Conservation (phyloP, 805 yeast genomes). For the Alloascoidea hylecoeti region DNA sequence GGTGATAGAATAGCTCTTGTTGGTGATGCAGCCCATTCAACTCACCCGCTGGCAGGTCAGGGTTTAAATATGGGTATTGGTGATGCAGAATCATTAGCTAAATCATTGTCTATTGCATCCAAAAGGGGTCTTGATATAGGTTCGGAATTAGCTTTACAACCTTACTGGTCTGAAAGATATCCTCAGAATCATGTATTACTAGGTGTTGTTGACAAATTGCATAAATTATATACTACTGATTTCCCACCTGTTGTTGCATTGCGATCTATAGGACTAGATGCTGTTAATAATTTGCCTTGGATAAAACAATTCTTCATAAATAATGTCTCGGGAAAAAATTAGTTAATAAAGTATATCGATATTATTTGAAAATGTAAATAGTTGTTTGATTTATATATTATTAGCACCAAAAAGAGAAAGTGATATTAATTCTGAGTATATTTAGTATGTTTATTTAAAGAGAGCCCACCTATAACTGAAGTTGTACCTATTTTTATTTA, state of each 20-base stretch:
- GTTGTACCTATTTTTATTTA: too few species aligned
- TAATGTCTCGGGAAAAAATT: slow-evolving; percentile 37
- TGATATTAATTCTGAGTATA: too few species aligned
- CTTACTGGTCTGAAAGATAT: slow-evolving; percentile 75
- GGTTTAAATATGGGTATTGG: slow-evolving; percentile 97
- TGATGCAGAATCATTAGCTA: slow-evolving; percentile 64
- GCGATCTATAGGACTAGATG: slow-evolving; percentile 63
- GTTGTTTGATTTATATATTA: too few species aligned
- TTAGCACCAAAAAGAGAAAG: too few species aligned
- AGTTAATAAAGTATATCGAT: too few species aligned
- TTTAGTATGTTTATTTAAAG: too few species aligned
- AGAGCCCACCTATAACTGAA: too few species aligned
- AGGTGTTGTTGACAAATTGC: slow-evolving; percentile 86
- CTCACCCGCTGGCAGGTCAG: slow-evolving; percentile 96
- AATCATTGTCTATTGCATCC: slow-evolving; percentile 55
- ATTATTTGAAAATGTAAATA: too few species aligned
- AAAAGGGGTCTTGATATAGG: slow-evolving; percentile 85
- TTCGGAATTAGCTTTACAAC: slow-evolving; percentile 63
- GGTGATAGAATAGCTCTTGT: slow-evolving; percentile 80
- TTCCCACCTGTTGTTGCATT: slow-evolving; percentile 59
- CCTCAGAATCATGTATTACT: slow-evolving; percentile 66
- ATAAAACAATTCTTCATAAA: slow-evolving; percentile 60
- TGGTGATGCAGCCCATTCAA: slow-evolving; percentile 97
- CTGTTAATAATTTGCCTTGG: slow-evolving; percentile 47
- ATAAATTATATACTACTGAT: slow-evolving; percentile 71